Evolutionary conservation across 2,329 filamentous ascomycete genomes (phyloP).

Genomic region (Penicillium olsonii): DNA sequence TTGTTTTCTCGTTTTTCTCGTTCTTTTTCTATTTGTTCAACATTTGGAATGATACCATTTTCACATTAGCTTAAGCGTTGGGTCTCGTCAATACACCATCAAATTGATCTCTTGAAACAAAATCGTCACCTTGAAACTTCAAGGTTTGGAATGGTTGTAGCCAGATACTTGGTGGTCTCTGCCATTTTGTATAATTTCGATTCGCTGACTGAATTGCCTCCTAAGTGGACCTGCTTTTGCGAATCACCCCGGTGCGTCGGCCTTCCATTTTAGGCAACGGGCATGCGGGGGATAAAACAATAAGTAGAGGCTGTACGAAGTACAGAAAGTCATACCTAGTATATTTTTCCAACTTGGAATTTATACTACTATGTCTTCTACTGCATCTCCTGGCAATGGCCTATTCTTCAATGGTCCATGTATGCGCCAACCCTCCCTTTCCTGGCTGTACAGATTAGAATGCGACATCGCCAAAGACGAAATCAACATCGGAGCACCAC

Average conservation of each 20-base stretch:
- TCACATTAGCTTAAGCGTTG: neutral
- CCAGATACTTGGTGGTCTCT: too few relatives aligned
- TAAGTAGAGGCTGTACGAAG: too few relatives aligned
- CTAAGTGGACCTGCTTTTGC: too few relatives aligned
- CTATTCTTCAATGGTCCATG: conserved; percentile 22
- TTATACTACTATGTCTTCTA: conserved; percentile 10
- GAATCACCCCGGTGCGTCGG: conserved; percentile 6
- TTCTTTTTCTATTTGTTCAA: neutral
- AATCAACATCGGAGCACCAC: conserved; percentile 24
- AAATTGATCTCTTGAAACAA: neutral
- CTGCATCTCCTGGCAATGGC: conserved; percentile 23
- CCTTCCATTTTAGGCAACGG: conserved; percentile 8
- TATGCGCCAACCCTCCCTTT: conserved; percentile 25
- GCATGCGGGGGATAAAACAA: conserved; percentile 5
- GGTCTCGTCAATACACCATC: neutral
- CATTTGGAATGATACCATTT: conserved; percentile 12
- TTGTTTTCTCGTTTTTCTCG: neutral
- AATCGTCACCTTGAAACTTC: too few relatives aligned
- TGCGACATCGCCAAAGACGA: conserved; percentile 26
- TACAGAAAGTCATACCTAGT: too few relatives aligned
- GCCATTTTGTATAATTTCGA: too few relatives aligned
- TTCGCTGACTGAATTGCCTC: too few relatives aligned
- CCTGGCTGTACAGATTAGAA: conserved; percentile 27
- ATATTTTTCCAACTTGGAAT: too few relatives aligned
- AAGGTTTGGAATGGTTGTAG: too few relatives aligned